Percentiles rank a stretch among this genome's conserved stretches.
Conservation (phyloP, 257 asterid genomes). For the Fraxinus americana region DNA sequence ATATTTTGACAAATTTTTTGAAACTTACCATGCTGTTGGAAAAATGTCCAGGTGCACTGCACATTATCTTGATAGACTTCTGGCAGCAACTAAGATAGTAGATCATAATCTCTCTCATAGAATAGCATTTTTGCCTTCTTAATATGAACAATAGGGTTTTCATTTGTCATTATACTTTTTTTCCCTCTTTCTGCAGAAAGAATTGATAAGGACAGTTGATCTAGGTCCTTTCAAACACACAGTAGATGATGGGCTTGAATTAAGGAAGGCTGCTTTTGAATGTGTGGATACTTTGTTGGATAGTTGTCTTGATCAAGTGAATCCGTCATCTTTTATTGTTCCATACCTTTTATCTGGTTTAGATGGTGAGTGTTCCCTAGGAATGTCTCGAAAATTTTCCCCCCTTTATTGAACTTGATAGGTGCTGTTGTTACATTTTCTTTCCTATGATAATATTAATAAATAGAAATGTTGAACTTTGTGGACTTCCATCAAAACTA, state of each 20-base stretch:
- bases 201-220: conserved; percentile 98
- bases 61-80: background rate
- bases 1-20: background rate
- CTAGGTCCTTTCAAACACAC: conserved; percentile 99
- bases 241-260: conserved; percentile 98
- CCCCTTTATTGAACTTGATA: conserved; percentile 1
- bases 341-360: conserved; percentile 95
- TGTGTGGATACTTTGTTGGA: conserved; percentile 97
- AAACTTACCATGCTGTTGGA: background rate
- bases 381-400: background rate
- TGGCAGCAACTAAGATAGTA: background rate
- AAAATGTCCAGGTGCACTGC: background rate
- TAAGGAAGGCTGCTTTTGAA: conserved; percentile 99
- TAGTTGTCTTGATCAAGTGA: conserved; percentile 95
- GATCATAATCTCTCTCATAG: background rate
- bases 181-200: conserved; percentile 67
- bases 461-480: background rate
- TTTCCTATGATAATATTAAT: conserved; percentile 1
- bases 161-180: background rate
- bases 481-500: conserved; percentile 16
- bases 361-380: conserved; percentile 61
- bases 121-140: background rate
- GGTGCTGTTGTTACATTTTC: conserved; percentile 2
- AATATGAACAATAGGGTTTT: background rate
- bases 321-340: conserved; percentile 95